Evolutionary conservation across 345 rosid species (phyloP).

Genomic region (Anacardium occidentale): DNA sequence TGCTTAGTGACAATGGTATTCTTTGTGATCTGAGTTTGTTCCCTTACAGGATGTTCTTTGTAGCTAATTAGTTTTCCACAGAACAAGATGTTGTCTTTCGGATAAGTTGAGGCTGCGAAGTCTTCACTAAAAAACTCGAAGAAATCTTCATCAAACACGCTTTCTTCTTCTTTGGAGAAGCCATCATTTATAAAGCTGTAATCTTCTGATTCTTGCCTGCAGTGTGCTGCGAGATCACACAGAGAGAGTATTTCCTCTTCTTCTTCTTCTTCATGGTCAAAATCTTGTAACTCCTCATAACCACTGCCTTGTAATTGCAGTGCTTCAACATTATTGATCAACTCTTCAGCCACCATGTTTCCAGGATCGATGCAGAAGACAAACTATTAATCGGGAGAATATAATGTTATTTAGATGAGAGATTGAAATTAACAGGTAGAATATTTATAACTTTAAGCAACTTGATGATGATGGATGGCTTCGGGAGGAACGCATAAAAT

Average conservation of each 20-base stretch:
- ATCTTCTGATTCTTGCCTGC: conserved; percentile 12
- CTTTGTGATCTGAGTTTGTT: background rate
- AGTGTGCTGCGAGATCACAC: conserved; percentile 42
- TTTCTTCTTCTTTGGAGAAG: conserved; percentile 2
- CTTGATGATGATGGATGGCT: too few relatives aligned
- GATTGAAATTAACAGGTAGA: background rate
- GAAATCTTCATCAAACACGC: conserved; percentile 29
- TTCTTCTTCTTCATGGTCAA: conserved; percentile 30
- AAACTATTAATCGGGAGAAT: too few relatives aligned
- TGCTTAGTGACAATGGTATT: too few relatives aligned
- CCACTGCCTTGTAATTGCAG: too few relatives aligned
- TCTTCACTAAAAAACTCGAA: conserved; percentile 55
- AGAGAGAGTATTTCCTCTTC: conserved; percentile 51
- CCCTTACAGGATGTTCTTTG: conserved; percentile 15
- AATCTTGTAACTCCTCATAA: background rate
- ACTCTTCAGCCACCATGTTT: background rate
- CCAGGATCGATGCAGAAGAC: background rate
- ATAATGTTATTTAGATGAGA: too few relatives aligned
- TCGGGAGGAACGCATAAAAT: background rate
- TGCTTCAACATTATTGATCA: too few relatives aligned
- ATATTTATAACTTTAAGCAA: too few relatives aligned
- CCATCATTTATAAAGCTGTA: conserved; percentile 4
- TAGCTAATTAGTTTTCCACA: conserved; percentile 52
- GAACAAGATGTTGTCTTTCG: conserved; percentile 36
- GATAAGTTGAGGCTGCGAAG: conserved; percentile 24